These are phyloP conservation scores for Skeletonema menzelii DNA, from an alignment of 108 stramenopile genomes.

Conservation along the genomic window DNA sequence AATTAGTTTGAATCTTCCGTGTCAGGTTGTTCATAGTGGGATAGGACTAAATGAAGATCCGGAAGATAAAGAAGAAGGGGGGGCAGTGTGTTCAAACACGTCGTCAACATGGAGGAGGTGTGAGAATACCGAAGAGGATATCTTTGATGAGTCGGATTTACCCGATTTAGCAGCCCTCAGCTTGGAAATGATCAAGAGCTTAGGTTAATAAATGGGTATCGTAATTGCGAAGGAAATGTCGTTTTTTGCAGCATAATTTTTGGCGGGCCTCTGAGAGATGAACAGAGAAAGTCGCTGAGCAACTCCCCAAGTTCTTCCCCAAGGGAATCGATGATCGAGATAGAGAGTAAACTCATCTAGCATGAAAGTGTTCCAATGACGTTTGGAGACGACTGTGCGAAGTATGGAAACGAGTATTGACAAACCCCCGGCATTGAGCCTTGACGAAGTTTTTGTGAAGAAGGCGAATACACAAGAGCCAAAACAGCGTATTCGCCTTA, in stretches of 20 bases:
- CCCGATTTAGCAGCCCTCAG: conserved; percentile 21
- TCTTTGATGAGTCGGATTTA: conserved; percentile 11
- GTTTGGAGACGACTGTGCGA: not conserved
- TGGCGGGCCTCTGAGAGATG: no score
- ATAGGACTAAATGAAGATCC: conserved; percentile 7
- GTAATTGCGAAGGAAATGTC: no score
- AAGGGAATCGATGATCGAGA: no score
- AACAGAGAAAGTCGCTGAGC: no score
- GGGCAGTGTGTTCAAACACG: not conserved
- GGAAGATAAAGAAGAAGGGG: conserved; percentile 5
- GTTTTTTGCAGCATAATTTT: no score
- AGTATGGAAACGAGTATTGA: not conserved
- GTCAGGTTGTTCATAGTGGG: conserved; percentile 34
- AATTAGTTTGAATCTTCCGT: conserved; percentile 40
- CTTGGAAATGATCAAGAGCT: conserved; percentile 3
- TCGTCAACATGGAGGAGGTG: conserved; percentile 5
- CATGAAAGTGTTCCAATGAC: no score
- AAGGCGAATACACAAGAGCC: not conserved
- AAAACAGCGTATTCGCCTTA: conserved; percentile 3
- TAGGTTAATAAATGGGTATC: not conserved
- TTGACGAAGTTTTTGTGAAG: conserved; percentile 10
- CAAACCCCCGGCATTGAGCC: not conserved
- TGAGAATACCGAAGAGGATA: not conserved
- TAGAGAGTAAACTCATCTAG: no score
- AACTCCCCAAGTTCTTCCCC: no score